Evolutionary conservation across 805 yeast species (phyloP).

Genomic region (Starmerella sirachaensis): DNA sequence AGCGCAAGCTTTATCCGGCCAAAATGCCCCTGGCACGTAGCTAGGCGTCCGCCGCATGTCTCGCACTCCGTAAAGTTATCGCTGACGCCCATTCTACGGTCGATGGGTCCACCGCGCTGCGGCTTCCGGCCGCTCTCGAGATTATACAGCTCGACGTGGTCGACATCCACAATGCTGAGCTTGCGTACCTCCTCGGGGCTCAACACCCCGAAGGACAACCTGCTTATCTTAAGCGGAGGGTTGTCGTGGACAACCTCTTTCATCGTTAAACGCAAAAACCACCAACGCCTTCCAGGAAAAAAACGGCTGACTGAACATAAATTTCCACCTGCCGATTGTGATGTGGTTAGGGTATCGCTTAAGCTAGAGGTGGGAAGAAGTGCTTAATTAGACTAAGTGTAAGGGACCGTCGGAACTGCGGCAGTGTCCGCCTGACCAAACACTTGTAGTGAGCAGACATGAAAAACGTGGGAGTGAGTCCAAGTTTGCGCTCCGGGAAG

Average conservation of each 20-base stretch:
- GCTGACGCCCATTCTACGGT: conserved; percentile 87
- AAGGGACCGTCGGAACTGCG: too few species aligned
- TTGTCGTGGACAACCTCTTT: conserved; percentile 45
- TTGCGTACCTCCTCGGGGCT: conserved; percentile 83
- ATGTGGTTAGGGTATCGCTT: too few species aligned
- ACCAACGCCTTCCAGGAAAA: too few species aligned
- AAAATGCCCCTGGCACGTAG: conserved; percentile 96
- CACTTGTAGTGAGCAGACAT: too few species aligned
- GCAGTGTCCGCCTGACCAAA: too few species aligned
- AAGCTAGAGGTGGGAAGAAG: too few species aligned
- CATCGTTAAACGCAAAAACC: too few species aligned
- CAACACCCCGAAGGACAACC: conserved; percentile 85
- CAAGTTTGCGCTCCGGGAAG: too few species aligned
- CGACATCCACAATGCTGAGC: conserved; percentile 87
- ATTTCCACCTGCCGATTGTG: too few species aligned
- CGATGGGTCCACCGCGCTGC: conserved; percentile 75
- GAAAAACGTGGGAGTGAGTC: too few species aligned
- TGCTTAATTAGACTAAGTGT: too few species aligned
- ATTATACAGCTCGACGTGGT: conserved; percentile 84
- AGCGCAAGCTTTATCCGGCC: conserved; percentile 88
- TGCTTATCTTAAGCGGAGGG: conserved; percentile 82
- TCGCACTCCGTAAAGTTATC: conserved; percentile 73
- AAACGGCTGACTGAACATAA: too few species aligned
- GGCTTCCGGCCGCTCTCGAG: conserved; percentile 81
- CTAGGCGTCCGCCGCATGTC: conserved; percentile 84